Base-by-base conservation (phyloP, 148 eudicot genomes). In the Camellia japonica region DNA sequence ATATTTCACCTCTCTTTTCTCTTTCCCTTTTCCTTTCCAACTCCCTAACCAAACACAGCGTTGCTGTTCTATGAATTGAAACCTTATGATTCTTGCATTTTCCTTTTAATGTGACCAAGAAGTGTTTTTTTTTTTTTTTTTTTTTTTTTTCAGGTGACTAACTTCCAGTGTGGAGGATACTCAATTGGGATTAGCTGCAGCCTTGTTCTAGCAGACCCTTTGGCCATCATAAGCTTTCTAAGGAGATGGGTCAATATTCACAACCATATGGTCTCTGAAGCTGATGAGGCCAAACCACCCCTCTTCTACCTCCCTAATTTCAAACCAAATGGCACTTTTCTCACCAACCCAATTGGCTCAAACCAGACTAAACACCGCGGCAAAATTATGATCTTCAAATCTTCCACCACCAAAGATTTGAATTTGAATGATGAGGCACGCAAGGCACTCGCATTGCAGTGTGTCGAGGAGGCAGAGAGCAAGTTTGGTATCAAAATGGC, bases 111-210 rank as follows among this genome's bases (percentile, higher is more conserved):
- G 51, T 47, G 51, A 47, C 51, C 51, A 47, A 56, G 15, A 3
- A 56, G 0, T 30, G 30, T 14, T 7, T 11, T 9, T 56, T 11
- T 1, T 2, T 1, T 9, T 10, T 10, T 60, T 0, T 49, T 71
- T 1, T 49, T 42, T 41, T 63, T 67, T 67, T 76, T 80, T 8
- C 80, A 90, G 93, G 88, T 90, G 55, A 90, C 91, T 8, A 89
- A 89, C 64, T 88, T 88, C 75, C 56, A 52, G 38, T 87, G 91
- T 73, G 91, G 91, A 8, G 93, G 89, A 75, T 90, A 84, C 74
- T 81, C 91, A 67, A 63, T 87, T 44, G 90, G 93, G 60, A 79
- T 87, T 23, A 88, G 90, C 58, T 83, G 80, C 81, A 89, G 93
- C 90, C 81, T 86, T 51, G 83, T 90, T 59, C 74, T 88, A 14